phyloP scores from a whole-genome alignment of 2,329 filamentous ascomycete species.

The Cladophialophora yegresii region DNA sequence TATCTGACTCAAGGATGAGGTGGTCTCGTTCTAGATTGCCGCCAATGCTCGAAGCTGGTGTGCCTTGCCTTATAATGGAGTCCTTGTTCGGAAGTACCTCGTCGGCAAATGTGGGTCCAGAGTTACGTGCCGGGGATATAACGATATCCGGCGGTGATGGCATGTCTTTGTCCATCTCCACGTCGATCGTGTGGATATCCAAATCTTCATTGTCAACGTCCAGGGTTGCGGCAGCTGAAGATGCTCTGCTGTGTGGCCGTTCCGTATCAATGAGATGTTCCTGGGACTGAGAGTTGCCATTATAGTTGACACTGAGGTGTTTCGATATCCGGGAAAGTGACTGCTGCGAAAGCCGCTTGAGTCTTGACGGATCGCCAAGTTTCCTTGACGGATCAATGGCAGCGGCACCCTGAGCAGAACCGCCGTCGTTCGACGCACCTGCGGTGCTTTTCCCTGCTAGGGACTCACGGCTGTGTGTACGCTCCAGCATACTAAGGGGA shows the following conservation, averaged over 20 bases:
- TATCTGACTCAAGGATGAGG: background rate
- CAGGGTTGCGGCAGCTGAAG: slow-evolving; percentile 35
- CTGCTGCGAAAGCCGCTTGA: slow-evolving; percentile 26
- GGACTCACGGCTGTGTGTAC: slow-evolving; percentile 12
- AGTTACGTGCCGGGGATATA: slow-evolving; percentile 21
- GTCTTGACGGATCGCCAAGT: slow-evolving; percentile 5
- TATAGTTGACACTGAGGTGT: slow-evolving; percentile 21
- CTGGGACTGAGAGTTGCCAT: slow-evolving; percentile 26
- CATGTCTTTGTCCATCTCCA: slow-evolving; percentile 41
- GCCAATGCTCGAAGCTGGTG: background rate
- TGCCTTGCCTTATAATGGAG: background rate
- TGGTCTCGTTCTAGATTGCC: slow-evolving; percentile 2
- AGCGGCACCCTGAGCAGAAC: background rate
- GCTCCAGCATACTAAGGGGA: background rate
- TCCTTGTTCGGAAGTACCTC: background rate
- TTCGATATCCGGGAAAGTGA: slow-evolving; percentile 24
- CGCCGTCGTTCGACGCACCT: background rate
- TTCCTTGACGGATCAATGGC: background rate
- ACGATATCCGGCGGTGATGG: slow-evolving; percentile 28
- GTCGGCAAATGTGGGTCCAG: background rate
- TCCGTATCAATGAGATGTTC: slow-evolving; percentile 31
- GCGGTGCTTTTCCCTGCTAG: background rate
- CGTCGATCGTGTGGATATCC: slow-evolving; percentile 20
- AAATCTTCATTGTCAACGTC: slow-evolving; percentile 34
- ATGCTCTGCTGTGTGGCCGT: slow-evolving; percentile 31